These are phyloP conservation scores for Silene conica DNA, from an alignment of 148 eudicot species.

Conservation along the genomic window DNA sequence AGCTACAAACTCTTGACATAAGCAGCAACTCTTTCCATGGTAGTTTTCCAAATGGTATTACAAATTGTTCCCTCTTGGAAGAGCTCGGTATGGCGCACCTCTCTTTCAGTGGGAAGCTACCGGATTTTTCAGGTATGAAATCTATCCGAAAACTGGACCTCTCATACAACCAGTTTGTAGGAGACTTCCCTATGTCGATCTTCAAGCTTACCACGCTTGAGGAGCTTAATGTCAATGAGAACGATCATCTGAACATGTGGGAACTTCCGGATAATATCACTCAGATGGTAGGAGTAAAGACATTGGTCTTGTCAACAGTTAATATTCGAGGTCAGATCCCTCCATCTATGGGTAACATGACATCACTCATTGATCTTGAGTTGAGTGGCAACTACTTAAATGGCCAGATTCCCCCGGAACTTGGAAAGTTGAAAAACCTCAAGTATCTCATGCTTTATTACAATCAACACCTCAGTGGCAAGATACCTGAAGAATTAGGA, in stretches of 20 bases:
- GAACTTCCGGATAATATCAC: constrained; percentile 50
- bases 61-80: constrained; percentile 55
- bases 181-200: constrained; percentile 68
- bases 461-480: constrained; percentile 50
- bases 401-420: constrained; percentile 56
- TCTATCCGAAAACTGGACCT: constrained; percentile 53
- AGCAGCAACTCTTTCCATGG: constrained; percentile 48
- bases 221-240: constrained; percentile 58
- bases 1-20: constrained; percentile 46
- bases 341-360: constrained; percentile 59
- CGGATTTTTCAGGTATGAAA: constrained; percentile 52
- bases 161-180: constrained; percentile 48
- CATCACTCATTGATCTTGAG: constrained; percentile 78
- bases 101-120: constrained; percentile 45
- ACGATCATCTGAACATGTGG: constrained; percentile 47
- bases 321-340: constrained; percentile 53
- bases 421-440: constrained; percentile 59
- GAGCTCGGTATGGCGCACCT: constrained; percentile 46
- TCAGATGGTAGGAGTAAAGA: constrained; percentile 41
- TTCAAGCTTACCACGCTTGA: constrained; percentile 56
- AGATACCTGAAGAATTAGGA: constrained; percentile 69
- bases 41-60: constrained; percentile 49
- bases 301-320: constrained; percentile 55
- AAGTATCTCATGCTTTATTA: constrained; percentile 67
- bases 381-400: constrained; percentile 55